Conservation (phyloP, 768 basidiomycete species). For the Megacollybia marginata region DNA sequence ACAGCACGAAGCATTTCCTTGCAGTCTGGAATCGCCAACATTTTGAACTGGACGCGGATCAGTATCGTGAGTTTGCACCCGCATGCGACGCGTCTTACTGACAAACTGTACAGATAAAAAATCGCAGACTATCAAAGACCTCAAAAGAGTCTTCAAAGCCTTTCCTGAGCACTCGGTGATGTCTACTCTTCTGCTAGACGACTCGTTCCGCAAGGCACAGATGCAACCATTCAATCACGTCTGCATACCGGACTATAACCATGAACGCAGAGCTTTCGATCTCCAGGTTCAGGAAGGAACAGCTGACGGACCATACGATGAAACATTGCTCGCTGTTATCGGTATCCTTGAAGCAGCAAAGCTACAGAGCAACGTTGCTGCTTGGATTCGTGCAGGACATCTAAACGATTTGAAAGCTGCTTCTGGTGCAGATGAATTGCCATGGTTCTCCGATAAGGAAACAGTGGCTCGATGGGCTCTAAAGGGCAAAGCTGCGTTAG, state of each 20-base stretch:
- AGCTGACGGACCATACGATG: constrained; percentile 29
- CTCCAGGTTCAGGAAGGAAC: neutral
- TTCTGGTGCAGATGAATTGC: neutral
- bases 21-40: constrained; percentile 50
- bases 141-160: constrained; percentile 56
- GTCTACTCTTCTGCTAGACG: constrained; percentile 44
- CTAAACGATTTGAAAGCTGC: neutral
- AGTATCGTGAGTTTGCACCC: constrained; percentile 37
- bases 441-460: neutral
- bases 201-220: constrained; percentile 47
- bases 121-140: constrained; percentile 64
- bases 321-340: constrained; percentile 55
- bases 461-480: neutral
- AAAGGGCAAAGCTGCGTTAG: neutral
- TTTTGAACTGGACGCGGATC: constrained; percentile 34
- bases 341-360: constrained; percentile 59
- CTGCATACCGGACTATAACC: constrained; percentile 60
- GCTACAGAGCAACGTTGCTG: constrained; percentile 54
- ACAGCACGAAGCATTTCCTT: constrained; percentile 8
- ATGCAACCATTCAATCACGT: constrained; percentile 81
- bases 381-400: constrained; percentile 55
- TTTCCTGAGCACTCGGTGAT: constrained; percentile 33
- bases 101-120: constrained; percentile 26
- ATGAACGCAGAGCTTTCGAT: too few species aligned
- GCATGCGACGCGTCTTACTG: neutral